Evolutionary conservation across 306 rosid species (phyloP).

Genomic region (Acacia confusa): DNA sequence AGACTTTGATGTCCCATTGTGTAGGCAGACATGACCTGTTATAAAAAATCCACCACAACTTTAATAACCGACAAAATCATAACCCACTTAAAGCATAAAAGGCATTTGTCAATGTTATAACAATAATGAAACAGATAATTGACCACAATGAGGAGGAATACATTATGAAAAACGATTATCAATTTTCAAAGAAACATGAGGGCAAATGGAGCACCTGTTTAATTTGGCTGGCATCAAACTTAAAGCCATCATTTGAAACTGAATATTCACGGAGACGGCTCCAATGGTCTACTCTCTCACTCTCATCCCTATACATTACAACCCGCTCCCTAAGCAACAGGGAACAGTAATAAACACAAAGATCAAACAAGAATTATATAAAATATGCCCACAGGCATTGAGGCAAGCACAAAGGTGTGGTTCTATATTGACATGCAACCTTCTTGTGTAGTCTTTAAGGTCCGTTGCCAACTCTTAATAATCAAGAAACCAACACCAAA

Average conservation of each 20-base stretch:
- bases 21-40: not conserved
- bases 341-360: slow-evolving; percentile 33
- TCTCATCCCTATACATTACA: slow-evolving; percentile 78
- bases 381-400: not conserved
- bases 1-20: not conserved
- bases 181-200: not conserved
- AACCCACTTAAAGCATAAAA: not conserved
- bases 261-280: slow-evolving; percentile 89
- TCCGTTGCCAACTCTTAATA: not conserved
- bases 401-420: not conserved
- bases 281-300: slow-evolving; percentile 88
- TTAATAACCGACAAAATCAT: not conserved
- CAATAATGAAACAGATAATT: slow-evolving; percentile 2
- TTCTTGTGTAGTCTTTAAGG: not conserved
- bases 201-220: slow-evolving; percentile 59
- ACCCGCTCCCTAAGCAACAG: slow-evolving; percentile 63
- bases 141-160: not conserved
- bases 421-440: not conserved
- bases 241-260: slow-evolving; percentile 70
- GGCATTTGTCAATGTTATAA: not conserved
- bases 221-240: slow-evolving; percentile 78
- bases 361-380: not conserved
- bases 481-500: not conserved
- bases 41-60: not conserved
- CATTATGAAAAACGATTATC: not conserved